These are phyloP conservation scores for Mycena vitilis DNA, from an alignment of 768 basidiomycete species.

Conservation along the genomic window DNA sequence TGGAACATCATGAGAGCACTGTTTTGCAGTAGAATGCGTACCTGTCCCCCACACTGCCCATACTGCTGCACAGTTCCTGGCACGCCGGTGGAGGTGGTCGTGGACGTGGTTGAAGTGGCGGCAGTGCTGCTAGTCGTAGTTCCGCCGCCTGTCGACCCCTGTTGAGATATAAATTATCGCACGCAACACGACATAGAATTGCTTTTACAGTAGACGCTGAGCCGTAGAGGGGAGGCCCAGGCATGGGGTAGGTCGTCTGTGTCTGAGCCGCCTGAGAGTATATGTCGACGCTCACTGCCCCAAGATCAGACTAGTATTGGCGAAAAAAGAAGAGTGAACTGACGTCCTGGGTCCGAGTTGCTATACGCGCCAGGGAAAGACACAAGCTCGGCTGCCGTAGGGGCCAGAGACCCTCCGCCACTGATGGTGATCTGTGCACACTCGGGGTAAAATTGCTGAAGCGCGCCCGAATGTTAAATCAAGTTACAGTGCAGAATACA, in stretches of 20 bases:
- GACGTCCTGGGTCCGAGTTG: conserved; percentile 56
- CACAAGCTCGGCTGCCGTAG: conserved; percentile 57
- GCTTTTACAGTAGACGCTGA: conserved; percentile 38
- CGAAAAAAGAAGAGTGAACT: conserved; percentile 28
- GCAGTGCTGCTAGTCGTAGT: conserved; percentile 30
- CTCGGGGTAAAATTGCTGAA: conserved; percentile 78
- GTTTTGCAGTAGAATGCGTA: background rate
- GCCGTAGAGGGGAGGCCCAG: conserved; percentile 61
- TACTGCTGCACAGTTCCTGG: conserved; percentile 51
- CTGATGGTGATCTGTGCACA: conserved; percentile 59
- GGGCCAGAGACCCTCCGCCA: conserved; percentile 53
- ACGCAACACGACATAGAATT: background rate
- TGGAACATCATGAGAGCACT: background rate
- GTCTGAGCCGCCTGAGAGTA: conserved; percentile 54
- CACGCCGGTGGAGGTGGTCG: conserved; percentile 3
- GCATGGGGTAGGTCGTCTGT: conserved; percentile 55
- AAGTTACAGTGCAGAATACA: background rate
- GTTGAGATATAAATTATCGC: conserved; percentile 7
- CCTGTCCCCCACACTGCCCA: conserved; percentile 51
- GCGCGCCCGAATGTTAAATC: background rate
- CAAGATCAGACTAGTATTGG: conserved; percentile 27
- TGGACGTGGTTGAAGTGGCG: conserved; percentile 32
- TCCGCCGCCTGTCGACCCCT: conserved; percentile 18
- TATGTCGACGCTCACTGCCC: conserved; percentile 53
- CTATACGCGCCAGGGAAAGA: conserved; percentile 61